These are phyloP conservation scores for Iberis pinnata DNA, from an alignment of 345 rosid species.

Conservation along the genomic window DNA sequence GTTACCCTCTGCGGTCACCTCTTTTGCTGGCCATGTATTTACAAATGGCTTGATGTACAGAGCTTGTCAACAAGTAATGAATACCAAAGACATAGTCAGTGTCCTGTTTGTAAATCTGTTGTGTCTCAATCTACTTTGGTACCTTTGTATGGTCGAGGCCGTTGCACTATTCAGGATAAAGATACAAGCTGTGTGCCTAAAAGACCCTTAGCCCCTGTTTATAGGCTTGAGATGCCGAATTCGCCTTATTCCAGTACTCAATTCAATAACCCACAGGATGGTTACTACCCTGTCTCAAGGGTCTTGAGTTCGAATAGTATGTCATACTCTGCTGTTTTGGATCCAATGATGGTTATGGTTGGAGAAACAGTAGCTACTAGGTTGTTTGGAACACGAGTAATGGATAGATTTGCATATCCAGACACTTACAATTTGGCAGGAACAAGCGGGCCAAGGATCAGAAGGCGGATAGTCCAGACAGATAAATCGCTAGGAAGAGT, in stretches of 20 bases:
- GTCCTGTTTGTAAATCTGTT: constrained; percentile 89
- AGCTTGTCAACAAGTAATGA: constrained; percentile 27
- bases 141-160: constrained; percentile 80
- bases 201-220: constrained; percentile 47
- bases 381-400: constrained; percentile 45
- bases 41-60: constrained; percentile 72
- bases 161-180: constrained; percentile 18
- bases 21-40: constrained; percentile 93
- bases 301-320: constrained; percentile 33
- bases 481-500: constrained; percentile 68
- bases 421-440: constrained; percentile 46
- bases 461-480: constrained; percentile 68
- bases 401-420: constrained; percentile 42
- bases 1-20: constrained; percentile 91
- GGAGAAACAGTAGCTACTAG: constrained; percentile 62
- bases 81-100: constrained; percentile 43
- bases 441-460: constrained; percentile 46
- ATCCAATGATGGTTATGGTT: constrained; percentile 54
- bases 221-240: constrained; percentile 27
- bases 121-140: constrained; percentile 57
- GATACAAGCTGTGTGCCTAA: constrained; percentile 31
- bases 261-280: constrained; percentile 25
- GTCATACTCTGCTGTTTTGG: constrained; percentile 30
- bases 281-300: constrained; percentile 36
- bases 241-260: constrained; percentile 28